Evolutionary conservation across 164 flowering plant genomes (phyloP), one percentile per base, ranked within the genome.

Genomic region (Macadamia integrifolia): DNA sequence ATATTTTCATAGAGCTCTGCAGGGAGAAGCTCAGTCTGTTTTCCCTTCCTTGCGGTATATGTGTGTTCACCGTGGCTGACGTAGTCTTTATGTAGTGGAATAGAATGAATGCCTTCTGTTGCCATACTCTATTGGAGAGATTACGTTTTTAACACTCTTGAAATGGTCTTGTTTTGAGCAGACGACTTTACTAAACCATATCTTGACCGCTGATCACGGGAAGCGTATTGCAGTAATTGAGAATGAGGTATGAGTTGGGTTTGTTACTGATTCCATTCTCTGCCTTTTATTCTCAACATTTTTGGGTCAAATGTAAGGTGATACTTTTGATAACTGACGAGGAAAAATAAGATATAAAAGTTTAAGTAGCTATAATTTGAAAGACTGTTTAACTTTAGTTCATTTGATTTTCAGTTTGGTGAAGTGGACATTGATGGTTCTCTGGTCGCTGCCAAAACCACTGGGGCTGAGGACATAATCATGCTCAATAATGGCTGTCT

Each of bases 371-470:
- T 44, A 28, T 32, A n/a, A 53, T 17, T 63, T 63, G 66, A 46
- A 9, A 66, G 9, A 30, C 23, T 31, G 40, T 13, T 18, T 35
- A 50, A 40, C 35, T 44, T 18, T 52, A 9, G 28, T 28, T 10
- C 17, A 30, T 12, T 42, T 30, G 63, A 59, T 55, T 76, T 82
- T 74, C 87, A 93, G 97, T 94, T 69, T 81, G 98, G 98, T 75
- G 98, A 94, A 83, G 87, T 94, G 43, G 98, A 90, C 69, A 94
- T 94, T 71, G 98, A 94, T 80, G 97, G 98, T 62, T 94, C 98
- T 46, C 77, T 94, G 60, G 98, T 94, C 58, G 98, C 98, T 67
- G 86, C 97, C 15, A 88, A 94, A 78, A 76, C 91, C 49, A 70
- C 92, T 62, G 94, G 93, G 29, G 96, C 90, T 23, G 98, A 94